Base-by-base conservation (phyloP, 2,329 filamentous ascomycete genomes). In the Sporothrix globosa region DNA sequence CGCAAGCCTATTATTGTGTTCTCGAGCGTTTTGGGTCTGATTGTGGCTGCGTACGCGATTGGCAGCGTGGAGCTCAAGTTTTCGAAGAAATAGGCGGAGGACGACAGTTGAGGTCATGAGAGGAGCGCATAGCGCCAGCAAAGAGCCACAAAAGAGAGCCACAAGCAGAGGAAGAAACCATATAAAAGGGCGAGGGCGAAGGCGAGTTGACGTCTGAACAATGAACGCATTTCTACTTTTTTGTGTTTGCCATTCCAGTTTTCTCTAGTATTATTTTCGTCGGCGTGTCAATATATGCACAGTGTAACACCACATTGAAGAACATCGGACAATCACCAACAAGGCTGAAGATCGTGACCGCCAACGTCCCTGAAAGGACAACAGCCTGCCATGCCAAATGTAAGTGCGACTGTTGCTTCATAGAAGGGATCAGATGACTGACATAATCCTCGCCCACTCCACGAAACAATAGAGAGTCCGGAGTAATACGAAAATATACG, bases 1-100 rank as follows among this genome's bases (percentile, higher is more conserved):
- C 89, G 93, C 77, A 99, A 99, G 83, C 96, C 96, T 0, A 75
- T 97, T 24, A 88, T 95, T 30, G 87, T 98, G 72, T 92, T 96
- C 74, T 83, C 83, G 44, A 93, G 91, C 75, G 81, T 91, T 73
- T 78, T 96, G 74, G 83, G 85, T n/a, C 81, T 97, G 14, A 97
- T 97, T 80, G 84, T 88, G 53, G 85, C 89, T 1, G 86, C 87
- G 5, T 97, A 91, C 90, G 82, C 89, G 3, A 79, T 97, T 71
- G 91, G 93, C 44, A 90, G 88, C 76, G 83, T 97, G 73, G 90
- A 97, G 78, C 87, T 94, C 60, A 93, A 91, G 78, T 96, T 97
- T 81, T 81, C 83, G 50, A 75, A 75, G 70, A 70, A 74, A 21
- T 73, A 53, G 56, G n/a, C 4, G 60, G 34, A 6, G 10, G 9